These are phyloP conservation scores for Rosa rugosa DNA, from an alignment of 306 rosid genomes.

Conservation along the genomic window DNA sequence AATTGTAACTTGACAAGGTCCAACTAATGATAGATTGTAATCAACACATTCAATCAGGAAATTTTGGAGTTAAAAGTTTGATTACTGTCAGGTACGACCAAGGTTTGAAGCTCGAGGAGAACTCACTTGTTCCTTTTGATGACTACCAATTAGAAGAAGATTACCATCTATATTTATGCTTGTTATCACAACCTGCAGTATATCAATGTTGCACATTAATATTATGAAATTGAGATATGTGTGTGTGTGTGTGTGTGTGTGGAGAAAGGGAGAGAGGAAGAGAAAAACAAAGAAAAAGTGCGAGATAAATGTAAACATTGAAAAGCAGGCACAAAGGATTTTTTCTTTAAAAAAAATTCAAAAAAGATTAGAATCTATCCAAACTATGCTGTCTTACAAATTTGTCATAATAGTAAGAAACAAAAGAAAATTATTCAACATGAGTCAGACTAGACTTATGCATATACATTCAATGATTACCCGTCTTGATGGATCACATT, in stretches of 20 bases:
- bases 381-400: neutral
- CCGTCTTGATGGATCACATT: neutral
- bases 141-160: slow-evolving; percentile 63
- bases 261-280: neutral
- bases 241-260: neutral
- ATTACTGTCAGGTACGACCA: neutral
- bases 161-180: slow-evolving; percentile 57
- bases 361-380: neutral
- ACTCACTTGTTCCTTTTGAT: slow-evolving; percentile 48
- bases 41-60: neutral
- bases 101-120: neutral
- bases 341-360: neutral
- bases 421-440: neutral
- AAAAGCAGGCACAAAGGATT: neutral
- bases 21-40: neutral
- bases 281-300: neutral
- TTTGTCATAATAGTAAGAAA: neutral
- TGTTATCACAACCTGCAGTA: slow-evolving; percentile 68
- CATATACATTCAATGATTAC: neutral
- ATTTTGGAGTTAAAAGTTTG: neutral
- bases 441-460: neutral
- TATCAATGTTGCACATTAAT: slow-evolving; percentile 14
- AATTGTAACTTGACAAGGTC: neutral
- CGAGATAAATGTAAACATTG: neutral
- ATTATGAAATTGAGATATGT: neutral